These are phyloP conservation scores for Phytophthora pistaciae DNA, from an alignment of 352 stramenopile species.

Conservation along the genomic window DNA sequence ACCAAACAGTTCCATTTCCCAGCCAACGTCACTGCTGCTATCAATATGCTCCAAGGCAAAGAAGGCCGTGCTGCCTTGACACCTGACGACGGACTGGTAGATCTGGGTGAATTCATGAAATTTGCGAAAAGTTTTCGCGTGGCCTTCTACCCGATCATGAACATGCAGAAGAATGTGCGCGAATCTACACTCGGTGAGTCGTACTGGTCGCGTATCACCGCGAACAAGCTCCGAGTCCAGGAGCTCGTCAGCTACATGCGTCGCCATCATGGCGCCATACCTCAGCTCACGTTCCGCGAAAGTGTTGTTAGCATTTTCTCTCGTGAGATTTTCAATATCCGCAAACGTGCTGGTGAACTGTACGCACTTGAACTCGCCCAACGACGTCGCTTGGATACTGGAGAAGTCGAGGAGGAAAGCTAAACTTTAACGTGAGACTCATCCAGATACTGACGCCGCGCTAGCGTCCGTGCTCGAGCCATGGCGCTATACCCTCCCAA, in stretches of 20 bases:
- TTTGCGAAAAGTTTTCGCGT: slow-evolving; percentile 60
- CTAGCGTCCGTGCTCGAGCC: slow-evolving; percentile 39
- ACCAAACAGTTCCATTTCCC: slow-evolving; percentile 74
- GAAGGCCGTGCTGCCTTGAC: slow-evolving; percentile 28
- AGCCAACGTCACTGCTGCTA: slow-evolving; percentile 66
- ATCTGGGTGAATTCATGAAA: slow-evolving; percentile 61
- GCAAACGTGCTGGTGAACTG: slow-evolving; percentile 56
- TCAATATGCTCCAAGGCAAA: slow-evolving; percentile 59
- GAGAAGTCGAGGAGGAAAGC: slow-evolving; percentile 1
- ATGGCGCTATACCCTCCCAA: slow-evolving; percentile 39
- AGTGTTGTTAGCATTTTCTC: slow-evolving; percentile 60
- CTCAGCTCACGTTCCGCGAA: slow-evolving; percentile 49
- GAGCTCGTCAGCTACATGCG: slow-evolving; percentile 70
- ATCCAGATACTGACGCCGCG: slow-evolving; percentile 50
- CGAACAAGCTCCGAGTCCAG: slow-evolving; percentile 61
- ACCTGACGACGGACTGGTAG: slow-evolving; percentile 51
- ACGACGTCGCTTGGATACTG: slow-evolving; percentile 32
- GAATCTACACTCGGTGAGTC: slow-evolving; percentile 47
- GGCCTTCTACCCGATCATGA: slow-evolving; percentile 64
- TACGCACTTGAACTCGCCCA: slow-evolving; percentile 56
- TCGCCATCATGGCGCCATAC: slow-evolving; percentile 54
- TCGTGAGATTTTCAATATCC: slow-evolving; percentile 50
- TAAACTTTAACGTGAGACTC: slow-evolving; percentile 16
- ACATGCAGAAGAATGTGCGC: slow-evolving; percentile 68
- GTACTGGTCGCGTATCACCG: slow-evolving; percentile 53